Conservation (phyloP, 2,329 filamentous ascomycete genomes). For the Penicillium sp. region DNA sequence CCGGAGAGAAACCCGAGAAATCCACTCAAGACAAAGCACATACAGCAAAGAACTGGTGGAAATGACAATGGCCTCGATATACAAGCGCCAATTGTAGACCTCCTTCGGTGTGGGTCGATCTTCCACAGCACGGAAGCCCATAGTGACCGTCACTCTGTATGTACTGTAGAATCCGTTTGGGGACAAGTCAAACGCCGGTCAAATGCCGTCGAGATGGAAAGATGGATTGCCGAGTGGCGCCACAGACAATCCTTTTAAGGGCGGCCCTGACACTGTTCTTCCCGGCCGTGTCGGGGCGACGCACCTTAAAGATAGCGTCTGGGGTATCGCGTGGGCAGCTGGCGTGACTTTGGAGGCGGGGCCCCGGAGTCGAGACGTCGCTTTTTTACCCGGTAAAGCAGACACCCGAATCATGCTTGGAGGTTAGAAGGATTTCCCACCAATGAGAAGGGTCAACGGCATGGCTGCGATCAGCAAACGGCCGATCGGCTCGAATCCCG, state of each 20-base stretch:
- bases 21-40: slow-evolving; percentile 16
- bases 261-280: neutral
- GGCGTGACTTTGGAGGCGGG: slow-evolving; percentile 2
- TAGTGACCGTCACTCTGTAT: neutral
- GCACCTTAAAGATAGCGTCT: neutral
- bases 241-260: slow-evolving; percentile 8
- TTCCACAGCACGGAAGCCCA: slow-evolving; percentile 47
- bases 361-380: neutral
- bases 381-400: neutral
- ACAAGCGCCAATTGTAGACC: slow-evolving; percentile 60
- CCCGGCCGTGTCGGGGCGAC: neutral
- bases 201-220: slow-evolving; percentile 6
- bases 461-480: neutral
- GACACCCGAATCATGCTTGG: neutral
- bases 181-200: slow-evolving; percentile 1
- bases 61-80: slow-evolving; percentile 54
- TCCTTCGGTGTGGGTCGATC: slow-evolving; percentile 61
- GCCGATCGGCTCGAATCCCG: slow-evolving; percentile 3
- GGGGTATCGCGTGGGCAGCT: neutral
- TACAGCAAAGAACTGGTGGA: slow-evolving; percentile 51
- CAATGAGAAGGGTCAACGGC: neutral
- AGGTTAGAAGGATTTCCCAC: neutral
- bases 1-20: slow-evolving; percentile 14
- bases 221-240: slow-evolving; percentile 7
- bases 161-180: neutral